Evolutionary conservation across 148 eudicot species (phyloP).

Genomic region (Pharnaceum exiguum): DNA sequence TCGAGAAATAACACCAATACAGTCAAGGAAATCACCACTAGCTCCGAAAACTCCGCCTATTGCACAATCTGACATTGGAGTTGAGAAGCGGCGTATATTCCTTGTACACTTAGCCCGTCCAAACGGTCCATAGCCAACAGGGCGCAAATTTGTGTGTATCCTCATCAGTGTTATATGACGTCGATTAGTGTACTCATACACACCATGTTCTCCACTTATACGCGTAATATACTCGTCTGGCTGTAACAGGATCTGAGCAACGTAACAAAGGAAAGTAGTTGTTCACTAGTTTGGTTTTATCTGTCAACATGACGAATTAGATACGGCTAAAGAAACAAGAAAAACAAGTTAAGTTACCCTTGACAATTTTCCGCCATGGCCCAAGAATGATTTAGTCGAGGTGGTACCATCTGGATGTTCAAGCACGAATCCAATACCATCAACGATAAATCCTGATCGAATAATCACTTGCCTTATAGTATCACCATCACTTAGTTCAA

Average conservation of each 20-base stretch:
- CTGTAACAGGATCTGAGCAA: background rate
- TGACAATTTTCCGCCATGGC: background rate
- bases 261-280: no score
- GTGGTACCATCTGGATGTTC: background rate
- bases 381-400: background rate
- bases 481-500: background rate
- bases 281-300: background rate
- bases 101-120: background rate
- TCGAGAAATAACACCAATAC: background rate
- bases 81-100: background rate
- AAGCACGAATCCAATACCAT: constrained; percentile 4
- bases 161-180: background rate
- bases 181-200: background rate
- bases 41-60: background rate
- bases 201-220: background rate
- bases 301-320: background rate
- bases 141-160: constrained; percentile 7
- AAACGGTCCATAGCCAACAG: constrained; percentile 1
- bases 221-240: background rate
- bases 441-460: background rate
- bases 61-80: background rate
- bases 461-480: background rate
- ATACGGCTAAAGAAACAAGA: background rate
- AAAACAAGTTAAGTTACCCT: background rate
- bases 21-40: background rate